Base-by-base conservation (phyloP, 192 early-diverging fungal genomes). In the Jimgerdemannia lactiflua region DNA sequence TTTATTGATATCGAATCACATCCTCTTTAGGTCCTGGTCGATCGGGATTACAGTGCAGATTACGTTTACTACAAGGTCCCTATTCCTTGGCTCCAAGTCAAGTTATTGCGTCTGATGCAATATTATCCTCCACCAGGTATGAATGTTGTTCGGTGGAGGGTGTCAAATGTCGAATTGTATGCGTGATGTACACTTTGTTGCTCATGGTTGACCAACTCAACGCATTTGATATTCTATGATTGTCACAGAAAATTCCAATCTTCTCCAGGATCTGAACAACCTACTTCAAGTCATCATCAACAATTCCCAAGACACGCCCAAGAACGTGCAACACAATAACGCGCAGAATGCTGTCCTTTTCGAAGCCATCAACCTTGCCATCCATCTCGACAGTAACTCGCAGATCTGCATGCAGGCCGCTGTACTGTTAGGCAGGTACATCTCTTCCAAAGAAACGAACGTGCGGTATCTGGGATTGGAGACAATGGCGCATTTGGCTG, bases 41-140 rank as follows among this genome's bases (percentile, higher is more conserved):
- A 98, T 42, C 87, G 90, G 70, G 93, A 95, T 70, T 95, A 88
- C 80, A 82, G 91, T 4, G 70, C 87, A 18, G 96, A 98, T 78
- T 96, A 99, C 79, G 86, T 95, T 29, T 99, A 99, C 84, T 99
- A 99, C 85, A 97, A 96, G 82, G 95, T 99, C 64, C 96, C 98
- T 0, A 93, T 92, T 49, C 98, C 98, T 43, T 99, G 98, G 98
- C 87, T 99, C 65, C 98, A 99, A 83, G 92, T 98, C 77, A 99
- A 98, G 79, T 89, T 98, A 19, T 84, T 99, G 70, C 88, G 96
- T 41, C 86, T 99, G 42, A 81, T 99, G 65, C 98, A 99, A 83
- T 98, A 98, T 84, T 99, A 93, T 83, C 94, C 96, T 39, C 89
- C 95, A 18, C 93, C 94, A 39, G 91, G 93, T 86, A 88, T 77